Evolutionary conservation across 2,329 filamentous ascomycete genomes (phyloP).

Genomic region (Venturia carpophila): DNA sequence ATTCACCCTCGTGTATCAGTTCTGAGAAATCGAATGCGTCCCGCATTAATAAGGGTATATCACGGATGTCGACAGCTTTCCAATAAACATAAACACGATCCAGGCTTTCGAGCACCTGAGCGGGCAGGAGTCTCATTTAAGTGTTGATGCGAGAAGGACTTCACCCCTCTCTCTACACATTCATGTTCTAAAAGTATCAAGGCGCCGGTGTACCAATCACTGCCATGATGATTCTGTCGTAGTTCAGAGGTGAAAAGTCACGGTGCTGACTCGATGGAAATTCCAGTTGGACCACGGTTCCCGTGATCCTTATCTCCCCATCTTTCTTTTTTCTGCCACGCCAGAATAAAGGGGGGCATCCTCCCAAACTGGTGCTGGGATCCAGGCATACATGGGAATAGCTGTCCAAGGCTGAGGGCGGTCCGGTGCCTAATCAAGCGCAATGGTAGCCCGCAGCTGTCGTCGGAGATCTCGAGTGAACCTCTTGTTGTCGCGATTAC

Average conservation of each 20-base stretch:
- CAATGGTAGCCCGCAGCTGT: not conserved
- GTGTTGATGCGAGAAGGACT: too few species aligned
- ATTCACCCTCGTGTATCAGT: too few species aligned
- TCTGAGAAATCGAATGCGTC: too few species aligned
- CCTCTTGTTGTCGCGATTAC: not conserved
- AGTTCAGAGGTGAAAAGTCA: not conserved
- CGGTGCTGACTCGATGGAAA: not conserved
- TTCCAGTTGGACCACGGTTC: not conserved
- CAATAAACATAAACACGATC: too few species aligned
- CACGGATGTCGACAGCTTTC: too few species aligned
- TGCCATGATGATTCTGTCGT: not conserved
- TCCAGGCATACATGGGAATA: not conserved
- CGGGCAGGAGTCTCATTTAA: too few species aligned
- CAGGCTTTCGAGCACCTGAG: too few species aligned
- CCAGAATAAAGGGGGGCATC: slow-evolving; percentile 3
- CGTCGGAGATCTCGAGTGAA: not conserved
- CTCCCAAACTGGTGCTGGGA: not conserved
- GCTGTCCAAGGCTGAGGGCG: not conserved
- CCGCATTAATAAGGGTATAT: too few species aligned
- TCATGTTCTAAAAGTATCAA: too few species aligned
- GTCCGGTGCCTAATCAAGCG: not conserved
- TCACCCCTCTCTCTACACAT: too few species aligned
- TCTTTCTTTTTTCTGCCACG: not conserved
- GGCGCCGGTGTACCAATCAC: too few species aligned
- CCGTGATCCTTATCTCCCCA: not conserved